Percentiles rank a stretch among this genome's conserved stretches.
Evolutionary conservation across 1,284 basidiomycete genomes (phyloP).

Genomic region (Sanghuangporus sanghuang): DNA sequence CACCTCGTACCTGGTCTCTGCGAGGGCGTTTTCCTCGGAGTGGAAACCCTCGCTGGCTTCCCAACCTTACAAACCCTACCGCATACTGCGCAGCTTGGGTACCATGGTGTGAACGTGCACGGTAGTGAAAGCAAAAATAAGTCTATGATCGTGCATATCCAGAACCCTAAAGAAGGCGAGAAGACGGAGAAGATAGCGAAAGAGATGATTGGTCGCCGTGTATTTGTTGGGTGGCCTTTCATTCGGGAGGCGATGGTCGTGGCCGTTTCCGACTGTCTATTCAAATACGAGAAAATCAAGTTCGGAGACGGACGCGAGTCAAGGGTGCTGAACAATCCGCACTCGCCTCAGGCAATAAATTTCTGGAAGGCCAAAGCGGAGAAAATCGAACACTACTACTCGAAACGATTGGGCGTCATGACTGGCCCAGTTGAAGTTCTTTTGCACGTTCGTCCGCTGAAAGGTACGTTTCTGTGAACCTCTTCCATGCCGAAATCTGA

Average conservation of each 20-base stretch:
- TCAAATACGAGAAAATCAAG: constrained; percentile 77
- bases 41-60: constrained; percentile 89
- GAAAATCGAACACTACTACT: constrained; percentile 79
- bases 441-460: constrained; percentile 81
- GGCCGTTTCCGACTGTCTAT: constrained; percentile 82
- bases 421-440: constrained; percentile 79
- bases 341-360: constrained; percentile 58
- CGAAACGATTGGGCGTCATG: constrained; percentile 85
- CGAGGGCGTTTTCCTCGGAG: constrained; percentile 86
- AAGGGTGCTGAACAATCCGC: constrained; percentile 68
- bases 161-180: constrained; percentile 66
- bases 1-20: constrained; percentile 84
- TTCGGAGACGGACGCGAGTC: constrained; percentile 48
- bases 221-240: constrained; percentile 92
- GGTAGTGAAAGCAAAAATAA: constrained; percentile 87
- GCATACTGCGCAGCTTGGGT: constrained; percentile 69
- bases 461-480: constrained; percentile 49
- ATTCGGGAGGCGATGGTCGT: constrained; percentile 87
- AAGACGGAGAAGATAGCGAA: constrained; percentile 74
- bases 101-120: constrained; percentile 93
- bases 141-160: constrained; percentile 87
- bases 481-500: not conserved
- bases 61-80: constrained; percentile 91
- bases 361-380: constrained; percentile 79
- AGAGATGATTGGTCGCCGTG: constrained; percentile 71